Percentiles rank a stretch among this genome's conserved stretches.
These are phyloP conservation scores for Funneliformis geosporum DNA, from an alignment of 192 early-diverging fungal species.

Conservation along the genomic window DNA sequence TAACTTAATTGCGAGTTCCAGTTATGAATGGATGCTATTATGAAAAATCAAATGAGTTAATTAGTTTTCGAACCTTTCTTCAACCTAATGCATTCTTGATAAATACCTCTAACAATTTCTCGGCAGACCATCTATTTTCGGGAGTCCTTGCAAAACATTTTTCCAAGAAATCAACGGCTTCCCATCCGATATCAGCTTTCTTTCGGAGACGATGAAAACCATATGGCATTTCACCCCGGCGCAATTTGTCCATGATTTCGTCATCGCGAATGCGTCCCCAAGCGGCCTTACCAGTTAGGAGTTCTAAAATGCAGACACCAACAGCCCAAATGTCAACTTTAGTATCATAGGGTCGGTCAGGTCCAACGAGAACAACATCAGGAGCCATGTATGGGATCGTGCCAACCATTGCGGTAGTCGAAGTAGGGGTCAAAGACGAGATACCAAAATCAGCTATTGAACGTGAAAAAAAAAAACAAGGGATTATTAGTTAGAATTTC, in stretches of 20 bases:
- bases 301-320: constrained; percentile 32
- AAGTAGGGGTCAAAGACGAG: constrained; percentile 30
- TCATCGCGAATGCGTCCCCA: constrained; percentile 25
- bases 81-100: background rate
- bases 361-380: constrained; percentile 22
- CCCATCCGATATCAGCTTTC: constrained; percentile 31
- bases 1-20: background rate
- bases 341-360: constrained; percentile 24
- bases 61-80: background rate
- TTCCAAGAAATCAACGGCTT: constrained; percentile 27
- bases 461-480: background rate
- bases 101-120: constrained; percentile 25
- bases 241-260: constrained; percentile 24
- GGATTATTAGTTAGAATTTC: background rate
- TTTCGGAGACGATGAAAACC: constrained; percentile 27
- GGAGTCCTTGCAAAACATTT: constrained; percentile 8
- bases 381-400: constrained; percentile 35
- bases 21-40: constrained; percentile 28
- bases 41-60: background rate
- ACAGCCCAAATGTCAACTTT: constrained; percentile 33
- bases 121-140: constrained; percentile 25
- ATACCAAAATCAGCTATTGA: constrained; percentile 31
- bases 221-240: constrained; percentile 20
- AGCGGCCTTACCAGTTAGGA: constrained; percentile 31
- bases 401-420: constrained; percentile 30